phyloP scores from a whole-genome alignment of 176 grass and related monocot genomes.

The Carex myosuroides region DNA sequence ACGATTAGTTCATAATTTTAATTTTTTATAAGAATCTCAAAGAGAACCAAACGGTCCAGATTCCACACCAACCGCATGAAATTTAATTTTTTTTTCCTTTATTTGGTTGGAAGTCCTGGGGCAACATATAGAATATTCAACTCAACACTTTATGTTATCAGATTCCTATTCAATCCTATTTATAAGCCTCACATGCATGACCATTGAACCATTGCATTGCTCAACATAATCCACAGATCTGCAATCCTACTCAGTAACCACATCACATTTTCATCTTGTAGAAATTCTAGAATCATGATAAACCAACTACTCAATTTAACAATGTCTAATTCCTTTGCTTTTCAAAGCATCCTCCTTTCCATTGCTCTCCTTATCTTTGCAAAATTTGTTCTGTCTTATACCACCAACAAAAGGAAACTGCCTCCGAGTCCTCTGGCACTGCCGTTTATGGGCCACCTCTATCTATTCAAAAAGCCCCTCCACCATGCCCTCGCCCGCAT shows the following conservation, averaged over 20 bases:
- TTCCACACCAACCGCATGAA: too few relatives aligned
- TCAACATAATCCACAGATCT: background rate
- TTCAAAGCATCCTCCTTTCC: background rate
- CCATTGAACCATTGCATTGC: too few relatives aligned
- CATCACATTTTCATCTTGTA: background rate
- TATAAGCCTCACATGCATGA: background rate
- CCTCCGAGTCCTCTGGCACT: conserved; percentile 9
- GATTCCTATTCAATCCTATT: background rate
- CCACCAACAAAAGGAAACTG: background rate
- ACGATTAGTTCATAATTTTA: too few relatives aligned
- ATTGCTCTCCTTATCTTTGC: background rate
- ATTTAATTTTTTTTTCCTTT: too few relatives aligned
- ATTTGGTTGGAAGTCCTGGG: too few relatives aligned
- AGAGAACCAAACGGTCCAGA: too few relatives aligned
- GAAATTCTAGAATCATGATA: background rate
- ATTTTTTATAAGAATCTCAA: too few relatives aligned
- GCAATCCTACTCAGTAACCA: background rate
- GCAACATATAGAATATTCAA: too few relatives aligned
- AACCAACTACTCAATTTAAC: background rate
- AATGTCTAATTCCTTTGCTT: background rate
- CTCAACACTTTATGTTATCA: too few relatives aligned
- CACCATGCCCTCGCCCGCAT: conserved; percentile 6
- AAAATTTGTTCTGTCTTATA: background rate
- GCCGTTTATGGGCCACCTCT: conserved; percentile 19
- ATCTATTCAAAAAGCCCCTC: conserved; percentile 22